Evolutionary conservation across 306 rosid genomes (phyloP).

Genomic region (Quercus wislizeni): DNA sequence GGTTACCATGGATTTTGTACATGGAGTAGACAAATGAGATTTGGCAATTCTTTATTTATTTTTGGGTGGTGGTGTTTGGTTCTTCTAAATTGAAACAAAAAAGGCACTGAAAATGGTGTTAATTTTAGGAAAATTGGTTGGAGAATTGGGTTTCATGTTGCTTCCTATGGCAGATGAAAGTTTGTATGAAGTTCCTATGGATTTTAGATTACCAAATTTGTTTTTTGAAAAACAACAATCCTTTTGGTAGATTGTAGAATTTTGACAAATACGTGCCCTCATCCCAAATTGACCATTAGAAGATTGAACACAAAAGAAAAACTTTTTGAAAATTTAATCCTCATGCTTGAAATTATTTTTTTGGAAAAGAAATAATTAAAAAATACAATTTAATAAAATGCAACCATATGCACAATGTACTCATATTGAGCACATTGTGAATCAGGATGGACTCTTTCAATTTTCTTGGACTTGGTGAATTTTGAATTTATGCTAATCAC

Average conservation of each 20-base stretch:
- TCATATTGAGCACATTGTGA: background rate
- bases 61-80: background rate
- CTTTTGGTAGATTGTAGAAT: background rate
- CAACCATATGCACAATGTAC: background rate
- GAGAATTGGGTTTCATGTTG: background rate
- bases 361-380: background rate
- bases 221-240: background rate
- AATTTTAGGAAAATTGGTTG: conserved; percentile 5
- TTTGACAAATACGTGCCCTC: background rate
- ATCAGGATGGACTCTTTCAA: background rate
- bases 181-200: background rate
- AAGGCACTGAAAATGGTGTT: conserved; percentile 5
- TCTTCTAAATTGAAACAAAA: background rate
- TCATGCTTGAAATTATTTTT: background rate
- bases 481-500: background rate
- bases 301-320: background rate
- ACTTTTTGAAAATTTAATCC: background rate
- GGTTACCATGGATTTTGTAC: background rate
- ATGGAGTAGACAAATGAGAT: background rate
- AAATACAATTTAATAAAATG: background rate
- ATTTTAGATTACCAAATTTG: background rate
- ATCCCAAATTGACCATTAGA: background rate
- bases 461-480: background rate
- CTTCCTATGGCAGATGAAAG: background rate
- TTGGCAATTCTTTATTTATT: background rate